Base-by-base conservation (phyloP, 805 yeast genomes). In the Hanseniaspora pseudoguilliermondii region DNA sequence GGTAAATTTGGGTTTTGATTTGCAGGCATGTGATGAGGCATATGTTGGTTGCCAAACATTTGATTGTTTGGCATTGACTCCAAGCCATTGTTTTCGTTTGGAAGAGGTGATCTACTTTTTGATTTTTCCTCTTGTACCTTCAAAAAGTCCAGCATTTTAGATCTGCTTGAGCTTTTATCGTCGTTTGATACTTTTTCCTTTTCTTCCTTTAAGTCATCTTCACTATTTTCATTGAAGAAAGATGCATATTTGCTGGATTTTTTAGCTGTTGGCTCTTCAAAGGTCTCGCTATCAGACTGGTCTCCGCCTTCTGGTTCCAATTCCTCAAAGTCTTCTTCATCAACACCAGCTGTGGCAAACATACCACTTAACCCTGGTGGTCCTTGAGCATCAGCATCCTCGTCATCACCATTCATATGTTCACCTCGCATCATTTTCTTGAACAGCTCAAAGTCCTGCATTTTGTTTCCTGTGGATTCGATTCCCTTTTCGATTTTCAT, bases 361-460 rank as follows among this genome's bases (percentile, higher is more conserved):
- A 55, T 48, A 7, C 49, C 54, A 5, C 47, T 49, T 15, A 55
- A 20, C 5, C 51, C 49, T 20, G 40, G 35, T 25, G 51, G 47
- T 5, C 42, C 48, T 18, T 39, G 11, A 6, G 34, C 23, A 43
- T 54, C 43, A 20, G 25, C 39, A 15, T 27, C 8, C 15, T 11
- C 16, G 16, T 25, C 46, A 16, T 20, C 21, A 15, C 35, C 38
- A 49, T 69, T 70, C 46, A 61, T 64, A 55, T 68, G 68, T 55
- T 67, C 63, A 49, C 64, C 69, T 55, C 65, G 70, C 66, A 71
- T 67, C 61, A 66, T 67, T 2, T 70, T 67, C 58, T 67, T 73
- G 71, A 72, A 72, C 34, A 65, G 61, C 59, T 73, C 77, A 59
- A 73, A 73, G 59, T 72, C 76, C 11, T 65, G 66, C 62, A 68